These are phyloP conservation scores for Hygrophoropsis aurantiaca DNA, from an alignment of 768 basidiomycete genomes.

Conservation along the genomic window DNA sequence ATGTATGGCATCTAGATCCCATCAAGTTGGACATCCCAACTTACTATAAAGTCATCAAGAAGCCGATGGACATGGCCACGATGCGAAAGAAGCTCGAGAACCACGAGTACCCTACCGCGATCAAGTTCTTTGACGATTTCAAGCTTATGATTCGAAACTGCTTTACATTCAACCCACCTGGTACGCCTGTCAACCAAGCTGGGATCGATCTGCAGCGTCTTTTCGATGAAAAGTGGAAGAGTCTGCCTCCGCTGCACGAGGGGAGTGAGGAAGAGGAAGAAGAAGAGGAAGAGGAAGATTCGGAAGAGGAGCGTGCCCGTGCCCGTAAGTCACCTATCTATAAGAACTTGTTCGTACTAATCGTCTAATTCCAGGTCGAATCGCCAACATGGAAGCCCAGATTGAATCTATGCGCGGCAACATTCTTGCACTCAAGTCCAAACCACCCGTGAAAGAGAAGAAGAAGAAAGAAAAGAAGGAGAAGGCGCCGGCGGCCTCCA, in stretches of 20 bases:
- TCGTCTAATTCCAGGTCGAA: conserved; percentile 52
- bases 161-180: conserved; percentile 86
- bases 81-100: conserved; percentile 84
- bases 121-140: conserved; percentile 87
- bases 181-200: conserved; percentile 83
- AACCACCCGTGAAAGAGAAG: conserved; percentile 59
- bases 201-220: conserved; percentile 82
- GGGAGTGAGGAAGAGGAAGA: conserved; percentile 61
- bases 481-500: conserved; percentile 56
- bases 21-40: conserved; percentile 75
- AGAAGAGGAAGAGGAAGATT: conserved; percentile 62
- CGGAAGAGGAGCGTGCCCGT: conserved; percentile 71
- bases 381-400: conserved; percentile 77
- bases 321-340: conserved; percentile 38
- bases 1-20: conserved; percentile 53
- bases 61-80: conserved; percentile 92
- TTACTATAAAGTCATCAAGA: conserved; percentile 87
- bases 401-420: conserved; percentile 76
- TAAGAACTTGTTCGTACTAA: conserved; percentile 13
- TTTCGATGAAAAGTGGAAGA: conserved; percentile 92
- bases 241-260: conserved; percentile 61
- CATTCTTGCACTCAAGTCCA: conserved; percentile 59
- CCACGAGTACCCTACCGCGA: conserved; percentile 72
- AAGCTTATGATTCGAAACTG: conserved; percentile 95
- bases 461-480: conserved; percentile 71